phyloP scores from a whole-genome alignment of 75 land plant species.

The Sequoiadendron giganteum region DNA sequence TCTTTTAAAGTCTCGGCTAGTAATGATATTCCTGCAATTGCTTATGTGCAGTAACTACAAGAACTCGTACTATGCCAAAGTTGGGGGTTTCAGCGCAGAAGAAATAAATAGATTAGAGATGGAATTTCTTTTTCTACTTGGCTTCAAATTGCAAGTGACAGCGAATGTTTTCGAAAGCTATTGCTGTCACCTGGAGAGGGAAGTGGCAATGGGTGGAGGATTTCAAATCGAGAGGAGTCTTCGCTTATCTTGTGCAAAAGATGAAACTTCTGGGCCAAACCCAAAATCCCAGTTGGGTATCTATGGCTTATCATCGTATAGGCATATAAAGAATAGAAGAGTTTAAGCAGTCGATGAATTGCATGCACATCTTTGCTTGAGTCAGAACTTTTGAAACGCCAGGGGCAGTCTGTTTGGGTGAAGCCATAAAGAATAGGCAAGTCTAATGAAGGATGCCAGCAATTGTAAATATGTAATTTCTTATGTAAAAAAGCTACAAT shows the following conservation, averaged over 20 bases:
- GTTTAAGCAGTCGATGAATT: no score
- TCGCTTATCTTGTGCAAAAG: not conserved
- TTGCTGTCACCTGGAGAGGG: constrained; percentile 70
- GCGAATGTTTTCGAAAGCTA: constrained; percentile 78
- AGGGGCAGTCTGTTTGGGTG: not conserved
- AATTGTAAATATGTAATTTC: not conserved
- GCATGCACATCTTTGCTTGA: no score
- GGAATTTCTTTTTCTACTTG: constrained; percentile 61
- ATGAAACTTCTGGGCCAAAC: not conserved
- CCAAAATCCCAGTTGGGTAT: no score
- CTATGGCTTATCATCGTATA: not conserved
- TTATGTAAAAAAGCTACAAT: not conserved
- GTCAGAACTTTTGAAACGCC: no score
- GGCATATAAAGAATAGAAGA: no score
- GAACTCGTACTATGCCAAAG: constrained; percentile 65
- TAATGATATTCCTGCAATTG: no score
- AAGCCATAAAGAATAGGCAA: no score
- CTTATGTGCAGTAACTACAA: constrained; percentile 50
- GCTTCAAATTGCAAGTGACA: constrained; percentile 65
- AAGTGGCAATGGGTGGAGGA: constrained; percentile 64
- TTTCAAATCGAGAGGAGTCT: constrained; percentile 72
- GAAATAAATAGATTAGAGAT: constrained; percentile 31
- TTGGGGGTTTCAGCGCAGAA: constrained; percentile 23
- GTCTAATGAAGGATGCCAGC: not conserved
- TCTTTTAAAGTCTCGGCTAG: no score